A percentile compares a stretch with the other conserved stretches of the same genome.
These are phyloP conservation scores for Trichoderma sp. DNA, from an alignment of 2,329 filamentous ascomycete genomes.

Conservation along the genomic window DNA sequence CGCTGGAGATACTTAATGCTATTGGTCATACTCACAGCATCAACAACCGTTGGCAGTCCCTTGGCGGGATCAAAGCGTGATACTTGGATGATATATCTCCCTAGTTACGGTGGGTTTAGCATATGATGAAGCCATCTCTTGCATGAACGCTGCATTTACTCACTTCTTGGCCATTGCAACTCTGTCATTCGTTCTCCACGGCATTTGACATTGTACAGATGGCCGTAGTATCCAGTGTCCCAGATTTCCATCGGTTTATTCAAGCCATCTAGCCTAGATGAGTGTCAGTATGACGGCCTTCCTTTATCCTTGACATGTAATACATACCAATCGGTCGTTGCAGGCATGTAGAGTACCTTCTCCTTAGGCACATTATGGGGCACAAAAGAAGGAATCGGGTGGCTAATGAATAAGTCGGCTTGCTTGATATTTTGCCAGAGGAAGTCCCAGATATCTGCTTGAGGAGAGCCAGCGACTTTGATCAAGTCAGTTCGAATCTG, in stretches of 20 bases:
- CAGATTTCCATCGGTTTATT: slow-evolving; percentile 72
- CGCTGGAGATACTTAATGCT: neutral
- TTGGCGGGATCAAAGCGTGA: slow-evolving; percentile 83
- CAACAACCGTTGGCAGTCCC: slow-evolving; percentile 74
- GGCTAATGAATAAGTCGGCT: slow-evolving; percentile 78
- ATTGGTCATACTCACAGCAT: slow-evolving; percentile 40
- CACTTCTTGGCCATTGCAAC: slow-evolving; percentile 55
- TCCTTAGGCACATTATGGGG: slow-evolving; percentile 63
- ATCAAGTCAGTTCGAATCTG: slow-evolving; percentile 76
- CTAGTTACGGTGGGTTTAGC: slow-evolving; percentile 26
- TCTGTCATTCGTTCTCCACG: slow-evolving; percentile 57
- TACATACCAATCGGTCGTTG: slow-evolving; percentile 68
- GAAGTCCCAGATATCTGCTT: slow-evolving; percentile 72
- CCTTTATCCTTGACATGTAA: rapidly evolving
- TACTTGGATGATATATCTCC: slow-evolving; percentile 76
- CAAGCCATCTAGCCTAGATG: slow-evolving; percentile 63
- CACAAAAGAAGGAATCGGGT: slow-evolving; percentile 74
- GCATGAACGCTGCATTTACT: slow-evolving; percentile 18
- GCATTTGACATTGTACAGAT: slow-evolving; percentile 67
- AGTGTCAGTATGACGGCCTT: neutral
- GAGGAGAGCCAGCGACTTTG: slow-evolving; percentile 60
- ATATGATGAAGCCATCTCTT: neutral
- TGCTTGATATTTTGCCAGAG: slow-evolving; percentile 69
- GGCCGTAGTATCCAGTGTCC: slow-evolving; percentile 71
- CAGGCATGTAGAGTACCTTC: slow-evolving; percentile 73